Evolutionary conservation across 371 early-diverging fungal genomes (phyloP), one percentile per base, ranked within the genome.

Genomic region (Scutellospora calospora): DNA sequence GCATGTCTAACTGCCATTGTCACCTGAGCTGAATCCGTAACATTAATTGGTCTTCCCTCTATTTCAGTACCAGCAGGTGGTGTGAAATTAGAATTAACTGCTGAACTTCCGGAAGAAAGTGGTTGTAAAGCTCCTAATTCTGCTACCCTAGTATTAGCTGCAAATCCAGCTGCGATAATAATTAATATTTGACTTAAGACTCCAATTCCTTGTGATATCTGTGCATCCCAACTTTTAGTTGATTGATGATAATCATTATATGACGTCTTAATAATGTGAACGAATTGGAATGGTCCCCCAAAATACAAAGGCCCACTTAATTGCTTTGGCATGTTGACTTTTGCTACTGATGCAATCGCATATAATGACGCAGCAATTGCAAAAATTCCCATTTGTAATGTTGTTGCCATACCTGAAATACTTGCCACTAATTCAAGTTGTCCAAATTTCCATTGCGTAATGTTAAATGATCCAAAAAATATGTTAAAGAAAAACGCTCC

Each of bases 261-360:
- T 0, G 38, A 18, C 12, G 79, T 3, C 14, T 31, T 38, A n/a
- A 78, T 11, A 8, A 22, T 11, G 16, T 33, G 45, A 54, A 78
- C 2, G 9, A 78, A 20, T 68, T 78, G 79, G 45, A 78, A 78
- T 29, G 79, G 79, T 20, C 79, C 79, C 3, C 79, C 79, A 33
- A 33, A 78, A 54, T 66, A 78, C 8, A 63, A 62, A 16, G 79
- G 79, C 0, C 66, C 79, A 5, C 63, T 20, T 8, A 78, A 22
- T 4, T 31, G 9, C 6, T 31, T 27, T 22, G 63, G 68, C 18
- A 66, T 1, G 29, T 8, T 14, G 25, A 51, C 20, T 33, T 52
- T 38, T 4, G 38, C 3, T 22, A 16, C 1, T 9, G 6, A 41
- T 14, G 45, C 41, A 41, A 35, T 9, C n/a, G 38, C 3, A 69